phyloP scores from a whole-genome alignment of 2,329 filamentous ascomycete genomes.

The Penicillium sp. region DNA sequence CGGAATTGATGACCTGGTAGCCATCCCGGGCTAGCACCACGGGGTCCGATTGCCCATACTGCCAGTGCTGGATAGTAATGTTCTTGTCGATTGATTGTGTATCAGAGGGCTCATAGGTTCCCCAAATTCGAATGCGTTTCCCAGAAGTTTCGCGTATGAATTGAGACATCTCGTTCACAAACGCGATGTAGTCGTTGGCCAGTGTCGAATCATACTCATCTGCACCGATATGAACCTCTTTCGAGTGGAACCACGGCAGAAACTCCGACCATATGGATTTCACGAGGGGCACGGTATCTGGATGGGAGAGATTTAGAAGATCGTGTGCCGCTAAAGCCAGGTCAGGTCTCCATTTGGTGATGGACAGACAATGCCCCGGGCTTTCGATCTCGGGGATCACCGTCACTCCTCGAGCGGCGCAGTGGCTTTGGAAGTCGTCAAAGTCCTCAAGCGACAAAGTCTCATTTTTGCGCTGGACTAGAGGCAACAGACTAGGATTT shows the following conservation, averaged over 20 bases:
- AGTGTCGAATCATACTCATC: constrained; percentile 55
- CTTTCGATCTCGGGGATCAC: constrained; percentile 63
- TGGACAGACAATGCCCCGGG: constrained; percentile 58
- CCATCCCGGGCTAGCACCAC: constrained; percentile 48
- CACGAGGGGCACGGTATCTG: constrained; percentile 56
- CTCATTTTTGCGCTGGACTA: constrained; percentile 57
- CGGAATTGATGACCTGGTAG: constrained; percentile 56
- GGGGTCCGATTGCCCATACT: constrained; percentile 56
- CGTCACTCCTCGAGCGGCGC: constrained; percentile 58
- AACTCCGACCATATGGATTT: constrained; percentile 59
- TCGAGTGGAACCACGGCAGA: constrained; percentile 58
- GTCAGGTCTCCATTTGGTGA: constrained; percentile 62
- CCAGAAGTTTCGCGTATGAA: constrained; percentile 47
- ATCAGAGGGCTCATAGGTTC: constrained; percentile 53
- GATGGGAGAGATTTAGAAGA: constrained; percentile 58
- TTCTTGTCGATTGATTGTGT: constrained; percentile 45
- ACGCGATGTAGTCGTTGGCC: constrained; percentile 53
- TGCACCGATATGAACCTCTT: constrained; percentile 58
- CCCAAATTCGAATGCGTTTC: constrained; percentile 58
- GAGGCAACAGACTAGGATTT: constrained; percentile 47
- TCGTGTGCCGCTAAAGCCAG: constrained; percentile 54
- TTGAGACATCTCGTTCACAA: constrained; percentile 54
- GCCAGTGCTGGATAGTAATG: constrained; percentile 59
- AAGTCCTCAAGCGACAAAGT: constrained; percentile 56
- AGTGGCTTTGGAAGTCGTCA: constrained; percentile 54